Base-by-base conservation (phyloP, 2,329 filamentous ascomycete genomes). In the Macrophomina tecta region DNA sequence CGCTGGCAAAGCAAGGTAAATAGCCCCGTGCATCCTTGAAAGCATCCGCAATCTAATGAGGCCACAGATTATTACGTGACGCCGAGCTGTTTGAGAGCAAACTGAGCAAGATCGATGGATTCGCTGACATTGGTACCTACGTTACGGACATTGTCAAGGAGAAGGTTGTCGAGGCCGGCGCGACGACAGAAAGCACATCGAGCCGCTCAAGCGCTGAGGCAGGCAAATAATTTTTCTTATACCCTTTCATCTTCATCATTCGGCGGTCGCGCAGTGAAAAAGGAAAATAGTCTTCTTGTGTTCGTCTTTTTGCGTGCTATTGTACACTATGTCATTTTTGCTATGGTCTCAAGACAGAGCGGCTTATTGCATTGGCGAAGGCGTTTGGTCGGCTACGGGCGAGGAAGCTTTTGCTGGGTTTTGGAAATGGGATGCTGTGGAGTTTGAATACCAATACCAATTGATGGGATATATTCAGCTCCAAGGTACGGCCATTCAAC, bases 31-130 rank as follows among this genome's bases (percentile, higher is more conserved):
- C 23, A 28, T 11, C 16, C 14, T 48, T 7, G 16, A 36, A 14
- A 32, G 73, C 71, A 67, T 55, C 63, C 58, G 28, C n/a, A 53
- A 30, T 64, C 64, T 65, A 65, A 61, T 51, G 16, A 36, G 2
- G 4, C 11, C 8, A 63, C 69, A 95, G 92, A 74, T 89, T 97
- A 83, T 82, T 92, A 58, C 86, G 86, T 55, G 93, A 97, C 74
- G 86, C 92, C 16, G 88, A 93, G 66, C 87, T 89, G 71, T 90
- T 97, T 72, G 85, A 88, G 58, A 80, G 84, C 1, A 89, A 89
- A 70, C 84, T 97, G 6, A 85, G 87, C 70, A 93, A 92, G 74
- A 86, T 97, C 46, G 90, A 95, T 63, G 93, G 92, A 1, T 92
- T 92, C 68, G 89, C 86, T 9, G 89, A 93, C 70, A 83, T 92